Evolutionary conservation across 2,329 filamentous ascomycete species (phyloP), one percentile per base, ranked within the genome.

Genomic region (Dryadomyces sulphureus): DNA sequence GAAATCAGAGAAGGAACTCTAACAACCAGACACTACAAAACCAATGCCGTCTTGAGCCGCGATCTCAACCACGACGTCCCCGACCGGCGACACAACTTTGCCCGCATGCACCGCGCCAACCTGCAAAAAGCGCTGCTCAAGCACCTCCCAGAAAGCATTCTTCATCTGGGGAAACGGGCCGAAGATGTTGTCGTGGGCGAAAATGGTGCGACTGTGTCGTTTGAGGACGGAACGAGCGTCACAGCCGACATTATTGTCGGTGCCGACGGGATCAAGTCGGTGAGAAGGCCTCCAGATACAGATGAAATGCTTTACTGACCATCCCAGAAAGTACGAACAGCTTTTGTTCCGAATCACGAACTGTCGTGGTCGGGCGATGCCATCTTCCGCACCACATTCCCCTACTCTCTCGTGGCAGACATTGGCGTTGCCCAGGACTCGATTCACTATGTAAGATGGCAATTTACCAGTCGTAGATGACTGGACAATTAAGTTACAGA

Each of bases 201-300:
- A n/a, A n/a, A n/a, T n/a, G n/a, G n/a, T n/a, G n/a, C n/a, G 2
- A 56, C 64, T 1, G 54, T 74, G 1, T 53, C 53, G 22, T 75
- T 76, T 52, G 57, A 62, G 17, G 72, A 75, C 52, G 69, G 67
- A 7, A 64, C 61, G 0, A 60, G 54, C 3, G 60, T 59, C 0
- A 54, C 56, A 0, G 68, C 67, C 1, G 69, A 75, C 50, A 54
- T 73, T 38, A 54, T 74, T 20, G 61, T 76, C 16, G 72, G 70
- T 1, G 66, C 70, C 1, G 72, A 76, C 54, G 72, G 72, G 35
- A 67, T 75, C 41, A 67, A 69, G 52, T 73, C 69, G 20, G 58
- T n/a, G n/a, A n/a, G n/a, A n/a, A n/a, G n/a, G n/a, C n/a, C n/a
- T n/a, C n/a, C n/a, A n/a, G n/a, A n/a, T n/a, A n/a, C n/a, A n/a